Evolutionary conservation across 164 flowering plant genomes (phyloP).

Genomic region (Chimonanthus praecox): DNA sequence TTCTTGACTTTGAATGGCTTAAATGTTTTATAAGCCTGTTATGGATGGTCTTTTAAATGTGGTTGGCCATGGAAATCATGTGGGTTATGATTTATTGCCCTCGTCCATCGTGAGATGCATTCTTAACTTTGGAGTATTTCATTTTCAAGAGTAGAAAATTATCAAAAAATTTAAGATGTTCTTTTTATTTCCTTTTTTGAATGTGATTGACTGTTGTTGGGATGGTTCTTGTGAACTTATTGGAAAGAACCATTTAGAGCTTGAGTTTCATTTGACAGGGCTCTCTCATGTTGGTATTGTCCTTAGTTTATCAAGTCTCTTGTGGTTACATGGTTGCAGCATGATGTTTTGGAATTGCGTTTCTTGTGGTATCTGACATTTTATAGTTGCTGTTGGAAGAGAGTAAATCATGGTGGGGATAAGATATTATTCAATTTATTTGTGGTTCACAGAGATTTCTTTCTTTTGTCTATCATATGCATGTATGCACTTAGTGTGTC

Average conservation of each 20-base stretch:
- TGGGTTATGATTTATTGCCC: constrained; percentile 2
- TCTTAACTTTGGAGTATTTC: constrained; percentile 5
- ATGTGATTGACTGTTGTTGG: background rate
- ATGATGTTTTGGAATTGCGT: background rate
- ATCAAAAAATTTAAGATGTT: background rate
- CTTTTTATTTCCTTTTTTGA: background rate
- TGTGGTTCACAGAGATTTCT: constrained; percentile 3
- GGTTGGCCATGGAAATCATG: constrained; percentile 5
- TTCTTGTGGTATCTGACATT: constrained; percentile 1
- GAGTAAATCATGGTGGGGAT: constrained; percentile 1
- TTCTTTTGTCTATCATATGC: background rate
- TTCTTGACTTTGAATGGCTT: constrained; percentile 10
- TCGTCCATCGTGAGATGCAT: constrained; percentile 3
- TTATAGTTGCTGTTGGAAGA: constrained; percentile 1
- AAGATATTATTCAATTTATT: background rate
- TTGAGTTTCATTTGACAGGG: background rate
- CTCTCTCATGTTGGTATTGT: background rate
- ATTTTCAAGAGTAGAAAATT: constrained; percentile 1
- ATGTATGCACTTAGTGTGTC: background rate
- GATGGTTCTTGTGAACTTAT: background rate
- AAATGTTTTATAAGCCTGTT: background rate
- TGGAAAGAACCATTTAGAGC: background rate
- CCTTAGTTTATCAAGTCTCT: background rate
- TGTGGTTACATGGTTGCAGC: background rate
- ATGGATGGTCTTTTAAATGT: constrained; percentile 6